Conservation (phyloP, 768 basidiomycete species). For the Serendipita sp. region DNA sequence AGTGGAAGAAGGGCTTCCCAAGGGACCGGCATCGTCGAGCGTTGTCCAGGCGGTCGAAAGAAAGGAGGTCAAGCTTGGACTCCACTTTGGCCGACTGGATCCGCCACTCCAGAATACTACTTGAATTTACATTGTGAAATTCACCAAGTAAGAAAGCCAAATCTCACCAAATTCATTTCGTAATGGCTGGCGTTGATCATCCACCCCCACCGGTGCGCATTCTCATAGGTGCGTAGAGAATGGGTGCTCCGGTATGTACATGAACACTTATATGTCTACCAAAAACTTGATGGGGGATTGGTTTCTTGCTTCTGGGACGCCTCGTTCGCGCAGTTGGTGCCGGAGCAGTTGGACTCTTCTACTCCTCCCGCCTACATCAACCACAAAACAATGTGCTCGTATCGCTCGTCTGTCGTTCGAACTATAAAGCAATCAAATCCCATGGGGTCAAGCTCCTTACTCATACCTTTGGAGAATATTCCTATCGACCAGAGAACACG, state of each 20-base stretch:
- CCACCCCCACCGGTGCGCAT: background rate
- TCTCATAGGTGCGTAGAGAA: background rate
- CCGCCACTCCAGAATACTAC: background rate
- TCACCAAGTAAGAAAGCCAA: background rate
- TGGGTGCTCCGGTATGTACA: background rate
- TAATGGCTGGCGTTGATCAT: background rate
- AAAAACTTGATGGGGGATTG: background rate
- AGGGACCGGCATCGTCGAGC: slow-evolving; percentile 70
- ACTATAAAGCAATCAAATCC: slow-evolving; percentile 18
- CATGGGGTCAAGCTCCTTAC: slow-evolving; percentile 17
- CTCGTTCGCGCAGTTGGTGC: slow-evolving; percentile 16
- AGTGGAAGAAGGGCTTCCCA: slow-evolving; percentile 97
- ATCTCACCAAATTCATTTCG: background rate
- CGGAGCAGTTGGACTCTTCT: slow-evolving; percentile 20
- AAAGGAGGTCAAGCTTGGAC: slow-evolving; percentile 5
- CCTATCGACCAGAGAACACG: slow-evolving; percentile 17
- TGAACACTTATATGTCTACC: background rate
- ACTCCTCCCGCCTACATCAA: slow-evolving; percentile 18
- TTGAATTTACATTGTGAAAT: background rate
- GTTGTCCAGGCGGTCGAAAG: background rate
- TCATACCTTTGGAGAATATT: slow-evolving; percentile 19
- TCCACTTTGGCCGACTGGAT: background rate
- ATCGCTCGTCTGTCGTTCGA: slow-evolving; percentile 20
- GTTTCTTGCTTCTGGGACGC: background rate
- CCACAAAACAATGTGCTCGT: slow-evolving; percentile 14